Conservation (phyloP, 495 filamentous ascomycete species). For the Hyaloscypha bicolor region DNA sequence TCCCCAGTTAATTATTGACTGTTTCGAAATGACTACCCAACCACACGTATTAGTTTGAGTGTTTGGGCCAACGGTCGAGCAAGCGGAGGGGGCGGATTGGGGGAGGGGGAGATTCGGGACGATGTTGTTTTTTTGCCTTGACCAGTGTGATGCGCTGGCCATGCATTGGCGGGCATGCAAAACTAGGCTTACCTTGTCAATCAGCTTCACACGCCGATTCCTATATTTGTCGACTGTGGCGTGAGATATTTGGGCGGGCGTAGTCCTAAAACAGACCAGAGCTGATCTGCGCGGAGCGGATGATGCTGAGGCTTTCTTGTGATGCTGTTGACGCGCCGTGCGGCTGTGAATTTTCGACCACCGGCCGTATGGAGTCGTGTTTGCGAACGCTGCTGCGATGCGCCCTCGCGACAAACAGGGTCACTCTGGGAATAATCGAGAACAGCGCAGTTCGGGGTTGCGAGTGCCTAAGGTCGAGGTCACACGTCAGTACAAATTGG, state of each 20-base stretch:
- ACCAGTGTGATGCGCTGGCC: conserved; percentile 36
- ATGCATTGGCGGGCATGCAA: conserved; percentile 31
- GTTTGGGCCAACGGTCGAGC: conserved; percentile 24
- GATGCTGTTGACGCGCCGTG: conserved; percentile 23
- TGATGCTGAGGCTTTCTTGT: conserved; percentile 23
- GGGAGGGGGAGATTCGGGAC: conserved; percentile 27
- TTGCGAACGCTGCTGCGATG: neutral
- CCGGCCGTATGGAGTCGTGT: neutral
- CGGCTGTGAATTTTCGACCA: conserved; percentile 13
- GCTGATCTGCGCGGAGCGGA: conserved; percentile 17
- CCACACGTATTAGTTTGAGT: conserved; percentile 48
- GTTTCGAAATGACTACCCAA: conserved; percentile 44
- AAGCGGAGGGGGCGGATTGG: conserved; percentile 26
- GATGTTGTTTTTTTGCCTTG: conserved; percentile 30
- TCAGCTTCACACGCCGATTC: conserved; percentile 27
- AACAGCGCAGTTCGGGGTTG: neutral
- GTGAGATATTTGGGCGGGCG: neutral
- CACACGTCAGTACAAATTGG: conserved; percentile 10
- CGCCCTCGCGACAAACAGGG: conserved; percentile 1
- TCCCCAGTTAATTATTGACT: conserved; percentile 40
- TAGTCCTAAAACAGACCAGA: conserved; percentile 16
- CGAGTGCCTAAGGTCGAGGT: conserved; percentile 3
- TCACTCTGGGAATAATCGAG: conserved; percentile 11
- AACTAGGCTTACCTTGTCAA: conserved; percentile 34
- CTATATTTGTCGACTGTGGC: conserved; percentile 29